A percentile compares a stretch with the other conserved stretches of the same genome.
phyloP scores from a whole-genome alignment of 306 rosid genomes.

The Lathyrus tuberosus region DNA sequence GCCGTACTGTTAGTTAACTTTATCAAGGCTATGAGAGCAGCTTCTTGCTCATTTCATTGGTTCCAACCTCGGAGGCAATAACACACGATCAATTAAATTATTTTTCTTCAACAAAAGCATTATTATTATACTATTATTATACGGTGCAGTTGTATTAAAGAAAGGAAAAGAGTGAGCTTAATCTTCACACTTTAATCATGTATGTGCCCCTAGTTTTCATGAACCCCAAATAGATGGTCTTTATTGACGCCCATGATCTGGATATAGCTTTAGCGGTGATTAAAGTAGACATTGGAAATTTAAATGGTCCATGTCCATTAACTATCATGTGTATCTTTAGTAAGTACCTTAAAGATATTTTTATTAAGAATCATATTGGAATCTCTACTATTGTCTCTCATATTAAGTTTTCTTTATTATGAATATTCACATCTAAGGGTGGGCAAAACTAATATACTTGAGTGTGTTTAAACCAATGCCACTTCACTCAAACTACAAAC shows the following conservation, averaged over 20 bases:
- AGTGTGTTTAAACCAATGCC: too few species aligned
- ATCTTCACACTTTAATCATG: conserved; percentile 3
- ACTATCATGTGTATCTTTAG: background rate
- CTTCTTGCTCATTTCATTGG: conserved; percentile 42
- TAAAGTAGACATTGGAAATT: conserved; percentile 23
- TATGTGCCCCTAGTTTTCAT: conserved; percentile 27
- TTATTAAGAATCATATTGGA: background rate
- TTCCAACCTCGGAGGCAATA: conserved; percentile 42
- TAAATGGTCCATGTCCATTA: conserved; percentile 11
- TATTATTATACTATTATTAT: background rate
- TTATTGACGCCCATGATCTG: conserved; percentile 13
- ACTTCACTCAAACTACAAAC: too few species aligned
- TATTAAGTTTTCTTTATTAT: background rate
- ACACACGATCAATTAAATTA: conserved; percentile 22
- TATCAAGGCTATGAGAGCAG: too few species aligned
- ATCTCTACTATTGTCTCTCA: background rate
- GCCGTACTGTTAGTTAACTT: too few species aligned
- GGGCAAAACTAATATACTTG: too few species aligned
- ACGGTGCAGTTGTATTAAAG: too few species aligned
- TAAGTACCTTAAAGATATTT: background rate
- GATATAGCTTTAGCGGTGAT: conserved; percentile 21
- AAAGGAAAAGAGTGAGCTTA: conserved; percentile 7
- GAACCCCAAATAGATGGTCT: conserved; percentile 30
- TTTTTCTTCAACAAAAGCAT: background rate
- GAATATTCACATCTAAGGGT: too few species aligned